Evolutionary conservation across 495 filamentous ascomycete species (phyloP), one percentile per base, ranked within the genome.

Genomic region (Halenospora varia): DNA sequence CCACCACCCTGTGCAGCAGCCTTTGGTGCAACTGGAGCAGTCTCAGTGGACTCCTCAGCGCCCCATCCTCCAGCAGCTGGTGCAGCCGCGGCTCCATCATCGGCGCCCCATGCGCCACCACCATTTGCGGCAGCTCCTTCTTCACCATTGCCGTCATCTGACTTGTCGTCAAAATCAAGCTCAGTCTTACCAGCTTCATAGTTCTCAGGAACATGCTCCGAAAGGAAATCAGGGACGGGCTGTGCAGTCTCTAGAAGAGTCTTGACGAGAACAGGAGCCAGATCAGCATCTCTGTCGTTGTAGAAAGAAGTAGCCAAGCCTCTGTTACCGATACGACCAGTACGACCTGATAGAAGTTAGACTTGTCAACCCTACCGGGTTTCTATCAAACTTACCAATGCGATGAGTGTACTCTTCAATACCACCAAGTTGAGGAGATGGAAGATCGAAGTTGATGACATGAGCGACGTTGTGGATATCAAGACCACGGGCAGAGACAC

Each of bases 331-430:
- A 97, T 97, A 51, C 94, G 89, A 47, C 88, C 94, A 60, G 94
- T 98, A 55, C 94, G 92, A 48, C 94, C 87, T 91, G n/a, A 45
- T 46, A 58, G 68, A 55, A 71, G 62, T 60, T 35, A 59, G 50
- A 15, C n/a, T 13, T 2, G 19, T 13, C 22, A 49, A 10, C 20
- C 3, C 18, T 45, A 15, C 13, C 8, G n/a, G 18, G 3, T 4
- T 17, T 45, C 3, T 9, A 24, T 19, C 1, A 2, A 25, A 71
- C 79, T 69, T 78, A 89, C 87, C 93, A 69, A 97, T 98, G 39
- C 94, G 89, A 64, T 98, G 94, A 54, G 88, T 81, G 64, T 98
- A 97, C 64, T 97, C 94, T 50, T 89, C 81, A 46, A 97, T 97
- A 2, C 93, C 94, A n/a, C 90, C 92, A 61, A 90, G 75, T 1